Evolutionary conservation across 768 basidiomycete genomes (phyloP).

Genomic region (Botryobasidium botryosum): DNA sequence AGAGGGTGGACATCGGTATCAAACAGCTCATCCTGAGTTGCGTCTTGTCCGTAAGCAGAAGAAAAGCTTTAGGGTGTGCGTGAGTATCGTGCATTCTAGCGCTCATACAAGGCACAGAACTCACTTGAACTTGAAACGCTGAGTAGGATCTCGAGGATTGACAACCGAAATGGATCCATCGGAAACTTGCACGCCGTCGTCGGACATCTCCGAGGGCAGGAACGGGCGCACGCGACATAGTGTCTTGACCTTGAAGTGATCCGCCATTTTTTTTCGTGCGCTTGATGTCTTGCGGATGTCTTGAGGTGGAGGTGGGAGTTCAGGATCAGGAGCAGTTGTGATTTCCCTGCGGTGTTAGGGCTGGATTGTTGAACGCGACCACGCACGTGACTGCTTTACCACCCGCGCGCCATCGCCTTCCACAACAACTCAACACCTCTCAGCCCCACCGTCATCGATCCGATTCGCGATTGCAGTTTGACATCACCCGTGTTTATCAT

Average conservation of each 20-base stretch:
- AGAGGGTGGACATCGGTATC: constrained; percentile 57
- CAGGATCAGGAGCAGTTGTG: no score
- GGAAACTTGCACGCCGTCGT: constrained; percentile 1
- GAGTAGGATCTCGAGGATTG: constrained; percentile 50
- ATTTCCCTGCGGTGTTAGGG: no score
- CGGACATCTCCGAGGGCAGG: neutral
- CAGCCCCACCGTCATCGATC: no score
- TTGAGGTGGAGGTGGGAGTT: neutral
- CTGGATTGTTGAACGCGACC: no score
- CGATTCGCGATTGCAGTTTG: no score
- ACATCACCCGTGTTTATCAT: no score
- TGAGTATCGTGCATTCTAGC: constrained; percentile 4
- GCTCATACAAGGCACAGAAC: constrained; percentile 14
- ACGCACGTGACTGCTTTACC: no score
- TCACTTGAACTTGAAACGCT: constrained; percentile 67
- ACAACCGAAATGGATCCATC: constrained; percentile 35
- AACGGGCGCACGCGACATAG: constrained; percentile 3
- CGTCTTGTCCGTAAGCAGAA: constrained; percentile 53
- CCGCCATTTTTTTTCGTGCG: neutral
- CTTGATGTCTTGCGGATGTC: neutral
- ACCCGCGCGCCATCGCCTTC: no score
- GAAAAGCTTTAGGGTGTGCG: constrained; percentile 40
- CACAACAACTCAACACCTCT: no score
- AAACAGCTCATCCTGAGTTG: constrained; percentile 66
- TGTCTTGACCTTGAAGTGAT: constrained; percentile 8